phyloP scores from a whole-genome alignment of 306 rosid genomes.

The Castanea sativa region DNA sequence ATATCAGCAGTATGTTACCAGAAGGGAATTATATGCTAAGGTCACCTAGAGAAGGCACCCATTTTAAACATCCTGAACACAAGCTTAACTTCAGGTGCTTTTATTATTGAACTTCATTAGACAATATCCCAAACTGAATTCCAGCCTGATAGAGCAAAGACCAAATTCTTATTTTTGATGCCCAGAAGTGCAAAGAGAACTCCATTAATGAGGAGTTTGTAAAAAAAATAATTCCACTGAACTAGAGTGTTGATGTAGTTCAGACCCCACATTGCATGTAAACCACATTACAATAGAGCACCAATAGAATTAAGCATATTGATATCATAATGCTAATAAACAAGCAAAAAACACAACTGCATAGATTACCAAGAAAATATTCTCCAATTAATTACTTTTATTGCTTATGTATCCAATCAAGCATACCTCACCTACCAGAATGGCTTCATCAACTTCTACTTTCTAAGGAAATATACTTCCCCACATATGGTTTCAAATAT shows the following conservation, averaged over 20 bases:
- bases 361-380: neutral
- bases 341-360: neutral
- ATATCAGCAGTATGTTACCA: neutral
- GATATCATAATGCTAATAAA: neutral
- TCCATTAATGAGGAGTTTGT: neutral
- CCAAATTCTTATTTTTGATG: neutral
- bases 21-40: neutral
- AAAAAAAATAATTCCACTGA: neutral
- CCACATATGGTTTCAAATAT: neutral
- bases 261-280: neutral
- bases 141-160: neutral
- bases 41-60: neutral
- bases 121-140: neutral
- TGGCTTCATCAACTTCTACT: neutral
- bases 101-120: neutral
- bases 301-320: slow-evolving; percentile 4
- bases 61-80: neutral
- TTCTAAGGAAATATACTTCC: neutral
- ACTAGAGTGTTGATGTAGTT: neutral
- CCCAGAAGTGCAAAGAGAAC: neutral
- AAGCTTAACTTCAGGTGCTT: neutral
- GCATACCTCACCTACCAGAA: neutral
- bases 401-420: neutral
- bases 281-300: neutral
- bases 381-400: neutral